A percentile compares a stretch with the other conserved stretches of the same genome.
These are phyloP conservation scores for Setomelanomma holmii DNA, from an alignment of 2,329 filamentous ascomycete species.

Conservation along the genomic window DNA sequence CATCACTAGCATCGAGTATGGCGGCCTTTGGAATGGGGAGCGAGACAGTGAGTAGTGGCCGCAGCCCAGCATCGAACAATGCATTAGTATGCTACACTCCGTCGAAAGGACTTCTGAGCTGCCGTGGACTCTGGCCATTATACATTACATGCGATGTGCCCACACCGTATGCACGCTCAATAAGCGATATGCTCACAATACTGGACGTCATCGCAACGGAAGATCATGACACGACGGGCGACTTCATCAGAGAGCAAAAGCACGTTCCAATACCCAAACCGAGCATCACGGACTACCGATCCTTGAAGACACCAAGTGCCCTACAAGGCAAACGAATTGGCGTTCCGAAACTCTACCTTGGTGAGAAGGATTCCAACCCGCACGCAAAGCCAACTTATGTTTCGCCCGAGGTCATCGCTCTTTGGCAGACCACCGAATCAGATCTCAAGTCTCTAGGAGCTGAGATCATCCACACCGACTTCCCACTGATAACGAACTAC, in stretches of 20 bases:
- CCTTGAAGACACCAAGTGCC: constrained; percentile 39
- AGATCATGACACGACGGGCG: constrained; percentile 53
- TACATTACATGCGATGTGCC: constrained; percentile 65
- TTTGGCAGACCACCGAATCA: constrained; percentile 43
- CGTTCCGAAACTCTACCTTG: constrained; percentile 61
- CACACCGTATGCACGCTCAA: constrained; percentile 60
- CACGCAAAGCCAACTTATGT: constrained; percentile 46
- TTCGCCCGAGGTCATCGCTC: constrained; percentile 47
- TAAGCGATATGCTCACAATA: constrained; percentile 59
- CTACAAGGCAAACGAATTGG: constrained; percentile 57
- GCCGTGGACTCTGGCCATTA: constrained; percentile 62
- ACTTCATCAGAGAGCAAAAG: constrained; percentile 64
- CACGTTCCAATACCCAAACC: constrained; percentile 52
- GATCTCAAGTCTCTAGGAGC: constrained; percentile 54
- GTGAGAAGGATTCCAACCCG: constrained; percentile 42
- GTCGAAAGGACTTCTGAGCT: constrained; percentile 60
- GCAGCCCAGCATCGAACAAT: constrained; percentile 65
- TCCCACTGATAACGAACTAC: constrained; percentile 56
- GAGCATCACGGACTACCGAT: constrained; percentile 45
- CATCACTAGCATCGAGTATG: constrained; percentile 59
- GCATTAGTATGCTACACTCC: constrained; percentile 64
- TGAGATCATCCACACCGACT: constrained; percentile 53
- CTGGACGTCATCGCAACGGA: constrained; percentile 57
- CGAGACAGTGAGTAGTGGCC: constrained; percentile 64
- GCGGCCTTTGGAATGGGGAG: constrained; percentile 62